A percentile compares a stretch with the other conserved stretches of the same genome.
These are phyloP conservation scores for Vanrija pseudolonga DNA, from an alignment of 1,284 basidiomycete species.

Conservation along the genomic window DNA sequence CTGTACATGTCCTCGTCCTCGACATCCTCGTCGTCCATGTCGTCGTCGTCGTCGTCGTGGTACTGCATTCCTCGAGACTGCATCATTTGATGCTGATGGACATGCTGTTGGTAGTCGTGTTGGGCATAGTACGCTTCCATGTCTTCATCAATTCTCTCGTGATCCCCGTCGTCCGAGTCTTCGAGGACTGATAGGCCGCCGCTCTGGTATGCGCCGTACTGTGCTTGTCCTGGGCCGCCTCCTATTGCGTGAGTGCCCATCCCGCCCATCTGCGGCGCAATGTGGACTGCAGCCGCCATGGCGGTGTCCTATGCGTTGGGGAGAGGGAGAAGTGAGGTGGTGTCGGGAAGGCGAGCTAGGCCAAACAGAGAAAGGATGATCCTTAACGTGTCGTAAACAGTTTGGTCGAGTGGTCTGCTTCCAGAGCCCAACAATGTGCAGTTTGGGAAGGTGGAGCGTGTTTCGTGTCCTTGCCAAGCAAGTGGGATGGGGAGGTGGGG, in stretches of 20 bases:
- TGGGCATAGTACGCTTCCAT: conserved; percentile 17
- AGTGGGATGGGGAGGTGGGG: too few relatives aligned
- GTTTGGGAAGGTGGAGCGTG: background rate
- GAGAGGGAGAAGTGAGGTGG: background rate
- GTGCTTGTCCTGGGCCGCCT: conserved; percentile 5
- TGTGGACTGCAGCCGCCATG: conserved; percentile 14
- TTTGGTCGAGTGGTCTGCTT: too few relatives aligned
- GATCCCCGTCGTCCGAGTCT: conserved; percentile 27
- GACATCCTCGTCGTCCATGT: conserved; percentile 32
- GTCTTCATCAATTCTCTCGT: conserved; percentile 8
- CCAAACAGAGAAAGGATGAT: too few relatives aligned
- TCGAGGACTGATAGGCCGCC: conserved; percentile 28
- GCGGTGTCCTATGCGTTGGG: background rate
- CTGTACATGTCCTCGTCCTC: conserved; percentile 37
- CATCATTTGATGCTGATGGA: conserved; percentile 50
- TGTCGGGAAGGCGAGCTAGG: background rate
- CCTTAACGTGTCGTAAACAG: too few relatives aligned
- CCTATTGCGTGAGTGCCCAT: background rate
- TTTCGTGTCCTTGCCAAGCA: too few relatives aligned
- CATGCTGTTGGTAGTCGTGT: conserved; percentile 17
- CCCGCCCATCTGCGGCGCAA: conserved; percentile 4
- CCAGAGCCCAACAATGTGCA: background rate
- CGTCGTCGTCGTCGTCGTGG: conserved; percentile 14
- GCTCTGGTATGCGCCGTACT: conserved; percentile 8
- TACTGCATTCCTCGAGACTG: conserved; percentile 24